These are phyloP conservation scores for Fusarium torulosum DNA, from an alignment of 2,329 filamentous ascomycete genomes.

Conservation along the genomic window DNA sequence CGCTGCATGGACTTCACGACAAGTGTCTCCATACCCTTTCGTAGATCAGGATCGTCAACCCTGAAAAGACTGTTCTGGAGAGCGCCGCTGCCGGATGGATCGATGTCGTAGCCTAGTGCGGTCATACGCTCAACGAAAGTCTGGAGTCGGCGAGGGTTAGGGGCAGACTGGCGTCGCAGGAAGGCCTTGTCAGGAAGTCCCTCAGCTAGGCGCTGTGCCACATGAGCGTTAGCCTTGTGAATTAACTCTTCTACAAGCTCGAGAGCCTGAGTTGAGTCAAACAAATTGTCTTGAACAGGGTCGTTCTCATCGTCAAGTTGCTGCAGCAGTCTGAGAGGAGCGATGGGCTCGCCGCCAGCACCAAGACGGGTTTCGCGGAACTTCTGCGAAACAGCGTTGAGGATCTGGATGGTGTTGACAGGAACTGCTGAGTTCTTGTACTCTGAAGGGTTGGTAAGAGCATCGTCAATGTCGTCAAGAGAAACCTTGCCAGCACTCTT, in stretches of 20 bases:
- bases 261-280: conserved; percentile 88
- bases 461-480: conserved; percentile 86
- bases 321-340: conserved; percentile 88
- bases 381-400: conserved; percentile 86
- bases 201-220: conserved; percentile 84
- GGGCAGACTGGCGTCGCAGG: conserved; percentile 85
- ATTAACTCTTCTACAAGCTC: conserved; percentile 96
- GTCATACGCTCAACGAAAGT: conserved; percentile 95
- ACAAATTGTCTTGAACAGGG: conserved; percentile 95
- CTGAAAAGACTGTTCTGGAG: conserved; percentile 96
- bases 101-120: conserved; percentile 89
- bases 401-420: conserved; percentile 81
- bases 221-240: conserved; percentile 90
- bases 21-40: conserved; percentile 98
- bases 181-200: conserved; percentile 92
- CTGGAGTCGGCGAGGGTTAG: conserved; percentile 88
- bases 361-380: conserved; percentile 91
- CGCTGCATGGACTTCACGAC: conserved; percentile 95
- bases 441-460: conserved; percentile 73
- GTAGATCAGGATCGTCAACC: conserved; percentile 86
- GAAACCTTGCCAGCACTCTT: conserved; percentile 90
- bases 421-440: conserved; percentile 75
- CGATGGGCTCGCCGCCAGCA: conserved; percentile 81
- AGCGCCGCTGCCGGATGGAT: conserved; percentile 87
- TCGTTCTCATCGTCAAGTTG: conserved; percentile 98